These are phyloP conservation scores for Pichia cactophila DNA, from an alignment of 1,139 yeast genomes.

Conservation along the genomic window DNA sequence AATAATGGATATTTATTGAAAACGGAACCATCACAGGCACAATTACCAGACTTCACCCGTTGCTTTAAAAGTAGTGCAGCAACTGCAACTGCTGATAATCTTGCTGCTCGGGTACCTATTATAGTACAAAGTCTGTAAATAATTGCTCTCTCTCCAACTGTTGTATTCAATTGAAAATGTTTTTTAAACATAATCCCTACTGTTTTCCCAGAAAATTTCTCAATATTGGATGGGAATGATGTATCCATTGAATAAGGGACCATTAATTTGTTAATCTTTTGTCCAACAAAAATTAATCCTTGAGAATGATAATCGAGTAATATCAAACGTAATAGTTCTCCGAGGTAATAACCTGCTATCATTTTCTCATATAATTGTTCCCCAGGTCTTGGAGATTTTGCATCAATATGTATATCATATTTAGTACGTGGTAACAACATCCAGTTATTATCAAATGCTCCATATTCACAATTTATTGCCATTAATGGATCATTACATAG, in stretches of 20 bases:
- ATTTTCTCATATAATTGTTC: slow-evolving; percentile 95
- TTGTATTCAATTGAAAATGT: slow-evolving; percentile 55
- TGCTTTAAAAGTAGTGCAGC: slow-evolving; percentile 92
- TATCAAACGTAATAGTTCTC: slow-evolving; percentile 81
- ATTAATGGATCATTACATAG: slow-evolving; percentile 49
- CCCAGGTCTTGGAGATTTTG: slow-evolving; percentile 89
- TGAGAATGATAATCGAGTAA: slow-evolving; percentile 64
- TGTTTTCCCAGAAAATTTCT: slow-evolving; percentile 69
- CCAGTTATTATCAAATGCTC: slow-evolving; percentile 93
- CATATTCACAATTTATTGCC: slow-evolving; percentile 98
- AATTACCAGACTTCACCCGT: slow-evolving; percentile 63
- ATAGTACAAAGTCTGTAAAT: slow-evolving; percentile 79
- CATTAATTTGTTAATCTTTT: slow-evolving; percentile 52
- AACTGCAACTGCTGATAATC: slow-evolving; percentile 90
- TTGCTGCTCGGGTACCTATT: slow-evolving; percentile 87
- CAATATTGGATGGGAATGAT: slow-evolving; percentile 77
- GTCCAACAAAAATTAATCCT: slow-evolving; percentile 53
- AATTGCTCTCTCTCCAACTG: slow-evolving; percentile 72
- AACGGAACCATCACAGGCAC: slow-evolving; percentile 97
- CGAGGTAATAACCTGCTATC: slow-evolving; percentile 95
- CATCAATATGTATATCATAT: slow-evolving; percentile 75
- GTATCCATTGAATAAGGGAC: slow-evolving; percentile 75
- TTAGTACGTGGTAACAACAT: slow-evolving; percentile 81
- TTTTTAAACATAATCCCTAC: slow-evolving; percentile 59
- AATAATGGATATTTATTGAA: slow-evolving; percentile 90